Conservation (phyloP, 2,329 filamentous ascomycete species). For the Cercospora zeae-maydis region DNA sequence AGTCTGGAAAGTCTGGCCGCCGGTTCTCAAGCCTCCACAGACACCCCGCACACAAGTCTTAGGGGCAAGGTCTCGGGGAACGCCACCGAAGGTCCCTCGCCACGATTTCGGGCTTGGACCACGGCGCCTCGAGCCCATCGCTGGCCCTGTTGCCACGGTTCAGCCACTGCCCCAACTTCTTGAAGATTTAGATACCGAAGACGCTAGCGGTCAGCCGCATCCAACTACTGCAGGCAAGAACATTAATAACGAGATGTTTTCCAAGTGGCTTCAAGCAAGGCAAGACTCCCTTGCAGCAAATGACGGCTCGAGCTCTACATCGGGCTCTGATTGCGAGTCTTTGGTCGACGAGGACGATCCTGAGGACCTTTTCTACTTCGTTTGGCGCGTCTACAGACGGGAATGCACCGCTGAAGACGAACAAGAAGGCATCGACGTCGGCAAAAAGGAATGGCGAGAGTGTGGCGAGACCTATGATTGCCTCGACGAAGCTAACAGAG, state of each 20-base stretch:
- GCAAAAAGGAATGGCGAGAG: background rate
- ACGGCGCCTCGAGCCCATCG: background rate
- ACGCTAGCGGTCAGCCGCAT: background rate
- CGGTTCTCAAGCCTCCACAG: background rate
- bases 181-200: background rate
- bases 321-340: background rate
- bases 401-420: slow-evolving; percentile 7
- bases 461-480: slow-evolving; percentile 1
- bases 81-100: background rate
- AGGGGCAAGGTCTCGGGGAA: background rate
- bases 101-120: background rate
- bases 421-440: background rate
- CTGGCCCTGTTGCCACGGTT: background rate
- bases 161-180: background rate
- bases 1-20: slow-evolving; percentile 3
- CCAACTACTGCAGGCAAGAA: slow-evolving; percentile 23
- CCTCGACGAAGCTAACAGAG: slow-evolving; percentile 11
- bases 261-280: background rate
- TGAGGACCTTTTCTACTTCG: slow-evolving; percentile 10
- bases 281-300: background rate
- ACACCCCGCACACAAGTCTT: background rate
- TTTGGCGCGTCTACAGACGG: slow-evolving; percentile 12
- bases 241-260: background rate
- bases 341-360: slow-evolving; percentile 4
- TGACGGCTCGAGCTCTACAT: background rate